A percentile compares a stretch with the other conserved stretches of the same genome.
These are phyloP conservation scores for Pyrenula massariospora DNA, from an alignment of 495 filamentous ascomycete species.

Conservation along the genomic window DNA sequence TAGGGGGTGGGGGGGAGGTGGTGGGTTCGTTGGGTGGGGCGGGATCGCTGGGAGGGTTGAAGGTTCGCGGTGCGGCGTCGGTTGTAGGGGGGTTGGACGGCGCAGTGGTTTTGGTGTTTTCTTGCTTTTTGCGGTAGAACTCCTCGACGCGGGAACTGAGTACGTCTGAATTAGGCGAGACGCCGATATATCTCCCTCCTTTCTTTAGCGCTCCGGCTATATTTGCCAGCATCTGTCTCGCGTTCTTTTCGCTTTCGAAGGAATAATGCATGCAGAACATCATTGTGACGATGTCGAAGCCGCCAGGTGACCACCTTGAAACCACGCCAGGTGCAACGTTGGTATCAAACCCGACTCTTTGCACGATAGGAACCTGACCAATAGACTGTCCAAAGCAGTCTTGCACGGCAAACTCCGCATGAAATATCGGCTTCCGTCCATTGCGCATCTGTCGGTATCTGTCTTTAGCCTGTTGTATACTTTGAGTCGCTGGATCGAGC, in stretches of 20 bases:
- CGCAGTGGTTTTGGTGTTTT: constrained; percentile 40
- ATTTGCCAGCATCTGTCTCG: constrained; percentile 84
- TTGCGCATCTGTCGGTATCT: constrained; percentile 67
- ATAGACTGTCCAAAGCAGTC: constrained; percentile 82
- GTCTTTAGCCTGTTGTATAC: constrained; percentile 77
- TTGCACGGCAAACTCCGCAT: constrained; percentile 74
- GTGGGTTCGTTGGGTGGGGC: not conserved
- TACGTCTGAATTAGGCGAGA: constrained; percentile 86
- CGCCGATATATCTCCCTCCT: constrained; percentile 84
- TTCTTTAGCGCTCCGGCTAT: constrained; percentile 83
- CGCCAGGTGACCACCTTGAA: constrained; percentile 57
- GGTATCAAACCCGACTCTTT: constrained; percentile 72
- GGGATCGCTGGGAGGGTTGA: not conserved
- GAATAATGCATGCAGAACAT: constrained; percentile 99
- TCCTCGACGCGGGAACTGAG: constrained; percentile 53
- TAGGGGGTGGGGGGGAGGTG: not conserved
- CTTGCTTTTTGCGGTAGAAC: constrained; percentile 36
- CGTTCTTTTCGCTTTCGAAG: constrained; percentile 82
- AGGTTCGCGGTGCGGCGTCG: not conserved
- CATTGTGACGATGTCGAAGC: constrained; percentile 92
- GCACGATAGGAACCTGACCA: constrained; percentile 62
- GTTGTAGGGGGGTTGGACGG: constrained; percentile 3
- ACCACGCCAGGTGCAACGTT: constrained; percentile 49
- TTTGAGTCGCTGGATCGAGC: constrained; percentile 82
- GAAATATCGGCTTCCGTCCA: constrained; percentile 52